Evolutionary conservation across 2,329 filamentous ascomycete species (phyloP).

Genomic region (Coniochaeta sp.): DNA sequence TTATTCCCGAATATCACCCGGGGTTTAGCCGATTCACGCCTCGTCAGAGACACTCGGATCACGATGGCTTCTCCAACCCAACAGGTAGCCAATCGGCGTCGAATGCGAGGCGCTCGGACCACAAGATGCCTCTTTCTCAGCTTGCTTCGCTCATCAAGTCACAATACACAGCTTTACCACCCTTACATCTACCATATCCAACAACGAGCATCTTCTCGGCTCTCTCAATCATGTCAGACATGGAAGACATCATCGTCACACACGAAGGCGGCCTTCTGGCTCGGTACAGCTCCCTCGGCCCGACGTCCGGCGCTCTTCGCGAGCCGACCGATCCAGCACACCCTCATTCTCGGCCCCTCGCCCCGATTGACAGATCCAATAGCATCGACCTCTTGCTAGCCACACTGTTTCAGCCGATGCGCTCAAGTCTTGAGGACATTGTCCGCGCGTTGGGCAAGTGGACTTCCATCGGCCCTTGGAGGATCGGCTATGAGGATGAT

Average conservation of each 20-base stretch:
- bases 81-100: too few species aligned
- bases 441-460: not conserved
- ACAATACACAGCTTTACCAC: too few species aligned
- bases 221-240: too few species aligned
- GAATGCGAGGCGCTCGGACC: too few species aligned
- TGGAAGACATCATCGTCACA: not conserved
- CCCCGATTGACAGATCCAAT: not conserved
- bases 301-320: not conserved
- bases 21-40: too few species aligned
- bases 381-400: not conserved
- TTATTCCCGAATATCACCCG: too few species aligned
- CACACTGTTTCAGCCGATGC: not conserved
- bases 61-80: too few species aligned
- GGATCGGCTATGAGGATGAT: not conserved
- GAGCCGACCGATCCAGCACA: not conserved
- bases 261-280: not conserved
- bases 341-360: not conserved
- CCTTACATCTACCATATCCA: too few species aligned
- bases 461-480: not conserved
- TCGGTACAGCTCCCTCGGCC: not conserved
- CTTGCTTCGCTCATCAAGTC: too few species aligned
- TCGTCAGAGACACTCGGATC: too few species aligned
- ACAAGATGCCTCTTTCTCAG: too few species aligned
- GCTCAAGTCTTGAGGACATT: not conserved
- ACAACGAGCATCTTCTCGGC: too few species aligned